Evolutionary conservation across 1,284 basidiomycete genomes (phyloP), one percentile per base, ranked within the genome.

Genomic region (Naganishia cerealis): DNA sequence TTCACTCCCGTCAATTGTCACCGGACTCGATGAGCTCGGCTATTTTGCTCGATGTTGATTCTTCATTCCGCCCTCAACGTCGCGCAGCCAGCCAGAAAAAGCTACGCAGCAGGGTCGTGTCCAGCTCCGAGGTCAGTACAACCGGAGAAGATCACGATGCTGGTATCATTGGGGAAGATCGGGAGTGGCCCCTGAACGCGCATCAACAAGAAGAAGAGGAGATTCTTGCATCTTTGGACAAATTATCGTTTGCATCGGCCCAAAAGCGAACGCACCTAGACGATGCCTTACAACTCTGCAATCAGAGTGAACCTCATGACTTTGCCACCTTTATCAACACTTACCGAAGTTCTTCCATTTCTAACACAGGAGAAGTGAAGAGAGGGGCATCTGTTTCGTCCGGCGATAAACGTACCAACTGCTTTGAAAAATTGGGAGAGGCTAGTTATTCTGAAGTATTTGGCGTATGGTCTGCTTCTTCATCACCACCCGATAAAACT

Each of bases 371-470:
- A 21, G 36, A 40, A 6, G 63, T 55, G 3, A 57, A 53, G 52
- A 29, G 55, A 58, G 46, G 21, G 13, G 26, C 57, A 42, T 9
- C n/a, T 8, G 12, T 58, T 15, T 29, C 43, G 56, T 21, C 21
- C n/a, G n/a, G 13, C 6, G 29, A 33, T 33, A 33, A 33, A 33
- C 29, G 6, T 9, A 18, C 13, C 9, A 66, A 66, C 42, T 26
- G 16, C 21, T 65, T 91, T 78, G 83, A 82, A 71, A 99, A 99
- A 81, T 88, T 97, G 65, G 95, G 94, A 55, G 95, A 99, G 81
- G 95, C 95, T 13, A 93, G 91, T 57, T 99, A 91, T 79, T 96
- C 93, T 0, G 95, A 99, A 77, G 96, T 99, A n/a, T 99, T 92
- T 80, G 88, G 88, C 4, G 87, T 94, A 58, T 53, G 59, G 53